Evolutionary conservation across 2,329 filamentous ascomycete genomes (phyloP), one percentile per base, ranked within the genome.

Genomic region (Westerdykella aurantiaca): DNA sequence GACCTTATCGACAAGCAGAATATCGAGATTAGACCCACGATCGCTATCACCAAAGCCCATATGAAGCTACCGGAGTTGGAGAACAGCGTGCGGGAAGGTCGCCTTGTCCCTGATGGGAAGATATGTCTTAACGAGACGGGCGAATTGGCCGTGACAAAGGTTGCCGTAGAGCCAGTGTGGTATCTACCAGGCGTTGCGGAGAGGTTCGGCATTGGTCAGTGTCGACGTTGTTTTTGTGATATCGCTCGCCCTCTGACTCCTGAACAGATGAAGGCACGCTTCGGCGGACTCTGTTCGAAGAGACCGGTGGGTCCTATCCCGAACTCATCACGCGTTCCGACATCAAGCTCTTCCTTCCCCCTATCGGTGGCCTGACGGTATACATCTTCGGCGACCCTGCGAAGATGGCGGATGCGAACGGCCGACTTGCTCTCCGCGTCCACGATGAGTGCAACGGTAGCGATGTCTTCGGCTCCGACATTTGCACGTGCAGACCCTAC

Each of bases 61-160:
- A 96, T 96, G 90, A 93, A 87, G 73, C 74, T 97, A n/a, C 88
- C 93, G 1, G 93, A 98, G 67, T 80, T 98, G 34, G 88, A 91
- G 55, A 85, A 95, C 23, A 93, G 88, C 53, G 89, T 98, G 3
- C 82, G 79, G 45, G 77, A 78, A 38, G 91, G 91, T 4, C 79
- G 88, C 52, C 74, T 97, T 1, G 71, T 77, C 6, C 78, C 80
- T 0, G 93, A 98, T 65, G 91, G 93, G 41, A 93, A 90, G 62
- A 88, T 97, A 37, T 91, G 89, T 60, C 68, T 97, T 42, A 95
- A 95, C 60, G 76, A 81, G n/a, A 71, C 73, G 2, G 93, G 93
- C 43, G 93, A 97, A 65, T 75, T 97, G 31, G 86, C 86, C 25
- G 93, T 97, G 5, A 97, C 93, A 38, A 98, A 98, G 66, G 88